A percentile compares a stretch with the other conserved stretches of the same genome.
Evolutionary conservation across 129 eudicot genomes (phyloP).

Genomic region (Mikania micrantha): DNA sequence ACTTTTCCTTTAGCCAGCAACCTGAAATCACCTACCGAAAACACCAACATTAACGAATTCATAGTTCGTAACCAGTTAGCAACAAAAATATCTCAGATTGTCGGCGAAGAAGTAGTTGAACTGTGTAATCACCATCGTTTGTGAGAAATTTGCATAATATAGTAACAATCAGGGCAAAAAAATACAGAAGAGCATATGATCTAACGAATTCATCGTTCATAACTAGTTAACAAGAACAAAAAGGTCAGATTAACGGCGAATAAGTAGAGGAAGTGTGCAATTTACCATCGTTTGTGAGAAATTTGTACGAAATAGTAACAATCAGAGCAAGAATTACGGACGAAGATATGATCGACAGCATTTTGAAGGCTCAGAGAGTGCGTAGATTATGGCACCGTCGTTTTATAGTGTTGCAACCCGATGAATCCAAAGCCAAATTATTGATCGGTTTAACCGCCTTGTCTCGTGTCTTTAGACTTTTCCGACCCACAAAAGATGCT

Average conservation of each 20-base stretch:
- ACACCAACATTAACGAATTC: slow-evolving; percentile 4
- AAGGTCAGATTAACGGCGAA: neutral
- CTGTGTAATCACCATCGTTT: slow-evolving; percentile 51
- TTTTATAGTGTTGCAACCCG: neutral
- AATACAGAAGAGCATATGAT: slow-evolving; percentile 24
- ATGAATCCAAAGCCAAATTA: neutral
- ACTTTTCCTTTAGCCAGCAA: slow-evolving; percentile 52
- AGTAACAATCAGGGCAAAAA: slow-evolving; percentile 11
- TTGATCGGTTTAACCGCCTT: slow-evolving; percentile 6
- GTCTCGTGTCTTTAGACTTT: neutral
- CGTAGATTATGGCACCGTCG: neutral
- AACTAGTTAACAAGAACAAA: neutral
- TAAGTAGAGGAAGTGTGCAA: neutral
- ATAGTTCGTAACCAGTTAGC: neutral
- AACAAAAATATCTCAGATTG: neutral
- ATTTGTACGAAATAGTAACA: slow-evolving; percentile 32
- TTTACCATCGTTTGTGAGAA: slow-evolving; percentile 62
- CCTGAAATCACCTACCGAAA: slow-evolving; percentile 63
- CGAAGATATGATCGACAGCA: slow-evolving; percentile 31
- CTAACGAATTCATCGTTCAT: neutral
- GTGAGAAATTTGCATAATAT: slow-evolving; percentile 44
- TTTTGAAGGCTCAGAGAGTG: slow-evolving; percentile 6
- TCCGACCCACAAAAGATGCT: neutral
- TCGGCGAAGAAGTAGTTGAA: neutral
- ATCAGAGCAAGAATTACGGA: slow-evolving; percentile 19